Percentiles rank a stretch among this genome's conserved stretches.
Evolutionary conservation across 2,329 filamentous ascomycete genomes (phyloP).

Genomic region (Talaromyces sp.): DNA sequence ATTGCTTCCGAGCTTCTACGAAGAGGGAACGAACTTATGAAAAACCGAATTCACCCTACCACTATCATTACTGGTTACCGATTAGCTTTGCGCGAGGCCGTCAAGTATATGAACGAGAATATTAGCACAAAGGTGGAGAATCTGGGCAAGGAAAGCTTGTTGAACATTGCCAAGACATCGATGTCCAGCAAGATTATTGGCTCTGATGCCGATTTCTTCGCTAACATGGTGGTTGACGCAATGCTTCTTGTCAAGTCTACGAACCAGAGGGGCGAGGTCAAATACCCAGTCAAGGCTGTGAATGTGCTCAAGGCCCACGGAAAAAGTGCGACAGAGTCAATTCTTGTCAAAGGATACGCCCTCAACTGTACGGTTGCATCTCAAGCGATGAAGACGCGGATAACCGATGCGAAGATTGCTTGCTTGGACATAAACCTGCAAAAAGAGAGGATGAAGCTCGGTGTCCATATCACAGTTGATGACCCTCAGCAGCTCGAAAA

Average conservation of each 20-base stretch:
- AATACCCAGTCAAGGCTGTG: slow-evolving; percentile 98
- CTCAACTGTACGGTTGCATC: slow-evolving; percentile 98
- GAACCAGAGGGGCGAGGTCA: slow-evolving; percentile 83
- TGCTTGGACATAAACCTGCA: slow-evolving; percentile 97
- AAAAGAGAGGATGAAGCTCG: slow-evolving; percentile 98
- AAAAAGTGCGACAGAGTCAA: slow-evolving; percentile 81
- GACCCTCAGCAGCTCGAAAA: slow-evolving; percentile 96
- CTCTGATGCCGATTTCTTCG: slow-evolving; percentile 90
- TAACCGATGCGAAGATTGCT: slow-evolving; percentile 93
- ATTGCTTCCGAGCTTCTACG: slow-evolving; percentile 93
- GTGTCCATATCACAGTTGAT: slow-evolving; percentile 96
- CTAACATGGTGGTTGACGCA: slow-evolving; percentile 93
- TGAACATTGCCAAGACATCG: slow-evolving; percentile 96
- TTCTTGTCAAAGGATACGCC: slow-evolving; percentile 92
- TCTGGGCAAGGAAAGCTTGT: slow-evolving; percentile 79
- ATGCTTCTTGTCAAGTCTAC: slow-evolving; percentile 92
- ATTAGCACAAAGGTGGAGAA: slow-evolving; percentile 93
- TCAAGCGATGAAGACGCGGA: slow-evolving; percentile 91
- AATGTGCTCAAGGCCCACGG: slow-evolving; percentile 98
- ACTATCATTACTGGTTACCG: slow-evolving; percentile 99
- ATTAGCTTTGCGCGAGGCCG: slow-evolving; percentile 87
- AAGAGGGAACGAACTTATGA: slow-evolving; percentile 96
- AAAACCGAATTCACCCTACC: slow-evolving; percentile 98
- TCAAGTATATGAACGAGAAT: slow-evolving; percentile 99
- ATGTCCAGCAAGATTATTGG: slow-evolving; percentile 99